Evolutionary conservation across 441 rosid genomes (phyloP), one percentile per base, ranked within the genome.

Genomic region (Isatis lusitanica): DNA sequence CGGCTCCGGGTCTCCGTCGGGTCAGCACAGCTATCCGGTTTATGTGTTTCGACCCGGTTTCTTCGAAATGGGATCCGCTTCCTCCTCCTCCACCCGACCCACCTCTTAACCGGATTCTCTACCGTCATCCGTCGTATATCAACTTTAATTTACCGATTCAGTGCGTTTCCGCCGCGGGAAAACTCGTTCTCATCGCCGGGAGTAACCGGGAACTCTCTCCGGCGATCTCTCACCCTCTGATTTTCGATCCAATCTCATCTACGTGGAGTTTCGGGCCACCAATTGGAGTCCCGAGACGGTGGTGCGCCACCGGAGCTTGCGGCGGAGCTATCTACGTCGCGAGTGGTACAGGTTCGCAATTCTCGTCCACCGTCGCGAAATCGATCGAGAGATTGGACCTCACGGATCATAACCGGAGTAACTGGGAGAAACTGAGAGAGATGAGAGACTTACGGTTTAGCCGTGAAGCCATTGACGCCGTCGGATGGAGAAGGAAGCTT

Each of bases 401-500:
- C 2, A 60, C 28, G 12, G 67, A 56, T 13, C 46, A 11, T 17
- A 75, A 44, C 13, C 48, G 40, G 0, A 50, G 7, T 68, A 62
- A 63, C 13, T 87, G 91, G 87, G 81, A 76, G 78, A 81, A 72
- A 40, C 53, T 74, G 68, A 77, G 79, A 30, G 61, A 70, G 3
- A 74, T 87, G 58, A 82, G 72, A 81, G 85, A 85, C 67, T 65
- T 75, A 13, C 80, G 82, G 66, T 86, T 88, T 58, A 82, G 93
- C n/a, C 73, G 91, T 39, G 93, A 88, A 65, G 89, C 85, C 2
- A 76, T 86, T 16, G 89, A 79, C 11, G 86, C 83, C 0, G 74
- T 85, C 7, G 85, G 85, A 1, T 84, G 69, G 30, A 82, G 66
- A 74, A 85, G 79, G 46, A 87, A 82, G 77, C 84, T 85, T 16